Evolutionary conservation across 2,329 filamentous ascomycete species (phyloP).

Genomic region (Cordyceps pruinosa): DNA sequence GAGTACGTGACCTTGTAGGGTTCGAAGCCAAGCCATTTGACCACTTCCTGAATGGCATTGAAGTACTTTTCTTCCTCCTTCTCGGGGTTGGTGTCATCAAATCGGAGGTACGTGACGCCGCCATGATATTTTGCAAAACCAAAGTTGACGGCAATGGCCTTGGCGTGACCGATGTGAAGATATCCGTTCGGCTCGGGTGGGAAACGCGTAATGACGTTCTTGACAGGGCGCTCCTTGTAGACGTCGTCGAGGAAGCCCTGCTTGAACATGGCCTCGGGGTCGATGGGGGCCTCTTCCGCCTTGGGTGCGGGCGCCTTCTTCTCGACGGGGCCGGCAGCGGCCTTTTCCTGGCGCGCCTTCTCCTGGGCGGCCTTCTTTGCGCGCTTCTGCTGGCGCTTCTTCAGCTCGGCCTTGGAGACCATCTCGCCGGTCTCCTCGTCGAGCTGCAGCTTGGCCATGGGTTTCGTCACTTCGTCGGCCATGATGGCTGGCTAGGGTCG

Average conservation of each 20-base stretch:
- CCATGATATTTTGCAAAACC: conserved; percentile 83
- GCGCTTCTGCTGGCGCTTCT: conserved; percentile 51
- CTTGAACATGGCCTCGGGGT: conserved; percentile 68
- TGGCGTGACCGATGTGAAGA: conserved; percentile 87
- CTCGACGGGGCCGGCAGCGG: conserved; percentile 46
- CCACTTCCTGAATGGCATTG: conserved; percentile 78
- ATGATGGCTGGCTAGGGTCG: conserved; percentile 25
- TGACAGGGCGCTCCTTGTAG: conserved; percentile 58
- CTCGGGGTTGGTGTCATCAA: conserved; percentile 93
- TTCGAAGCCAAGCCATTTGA: conserved; percentile 67
- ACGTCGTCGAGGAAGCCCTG: conserved; percentile 68
- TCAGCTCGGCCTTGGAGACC: conserved; percentile 56
- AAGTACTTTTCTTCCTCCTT: conserved; percentile 90
- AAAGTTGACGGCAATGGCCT: conserved; percentile 95
- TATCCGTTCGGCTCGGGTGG: conserved; percentile 89
- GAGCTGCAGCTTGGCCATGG: conserved; percentile 50
- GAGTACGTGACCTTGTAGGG: conserved; percentile 64
- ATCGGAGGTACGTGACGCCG: conserved; percentile 50
- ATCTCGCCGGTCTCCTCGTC: conserved; percentile 59
- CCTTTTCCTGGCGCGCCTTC: conserved; percentile 83
- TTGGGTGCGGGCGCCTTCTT: conserved; percentile 30
- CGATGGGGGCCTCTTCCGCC: conserved; percentile 40
- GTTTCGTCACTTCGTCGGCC: conserved; percentile 41
- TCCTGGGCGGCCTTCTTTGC: conserved; percentile 45
- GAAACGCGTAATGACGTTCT: conserved; percentile 63